Evolutionary conservation across 1,139 yeast genomes (phyloP).

Genomic region (Candida pseudoviswanathii): DNA sequence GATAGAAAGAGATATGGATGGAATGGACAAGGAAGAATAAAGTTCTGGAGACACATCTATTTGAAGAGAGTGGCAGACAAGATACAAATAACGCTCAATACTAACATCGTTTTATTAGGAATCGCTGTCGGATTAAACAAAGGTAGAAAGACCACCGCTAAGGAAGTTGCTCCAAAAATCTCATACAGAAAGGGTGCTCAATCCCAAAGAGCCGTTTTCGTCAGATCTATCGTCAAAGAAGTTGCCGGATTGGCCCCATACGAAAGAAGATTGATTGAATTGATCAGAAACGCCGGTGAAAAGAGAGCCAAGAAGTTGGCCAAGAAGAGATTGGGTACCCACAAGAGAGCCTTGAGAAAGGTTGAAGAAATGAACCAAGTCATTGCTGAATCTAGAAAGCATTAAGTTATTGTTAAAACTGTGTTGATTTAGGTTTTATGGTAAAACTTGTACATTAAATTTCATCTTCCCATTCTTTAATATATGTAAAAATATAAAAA

Average conservation of each 20-base stretch:
- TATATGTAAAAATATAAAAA: conserved; percentile 9
- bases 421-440: background rate
- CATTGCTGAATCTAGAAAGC: conserved; percentile 97
- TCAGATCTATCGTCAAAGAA: conserved; percentile 94
- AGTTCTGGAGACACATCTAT: background rate
- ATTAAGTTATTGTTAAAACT: conserved; percentile 27
- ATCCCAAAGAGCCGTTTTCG: conserved; percentile 95
- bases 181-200: conserved; percentile 97
- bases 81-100: conserved; percentile 10
- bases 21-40: background rate
- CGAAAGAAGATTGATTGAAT: conserved; percentile 99
- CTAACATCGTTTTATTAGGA: conserved; percentile 53
- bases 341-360: conserved; percentile 99
- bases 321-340: conserved; percentile 99
- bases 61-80: background rate
- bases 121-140: conserved; percentile 98
- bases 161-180: conserved; percentile 91
- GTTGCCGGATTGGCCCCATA: conserved; percentile 99
- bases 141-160: conserved; percentile 96
- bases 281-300: conserved; percentile 99
- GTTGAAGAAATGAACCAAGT: conserved; percentile 97
- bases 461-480: conserved; percentile 6
- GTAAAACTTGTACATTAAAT: conserved; percentile 9
- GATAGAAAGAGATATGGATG: background rate
- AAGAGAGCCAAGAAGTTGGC: conserved; percentile 99